phyloP scores from a whole-genome alignment of 2,329 filamentous ascomycete species.

The Penicillium hesseltinei region DNA sequence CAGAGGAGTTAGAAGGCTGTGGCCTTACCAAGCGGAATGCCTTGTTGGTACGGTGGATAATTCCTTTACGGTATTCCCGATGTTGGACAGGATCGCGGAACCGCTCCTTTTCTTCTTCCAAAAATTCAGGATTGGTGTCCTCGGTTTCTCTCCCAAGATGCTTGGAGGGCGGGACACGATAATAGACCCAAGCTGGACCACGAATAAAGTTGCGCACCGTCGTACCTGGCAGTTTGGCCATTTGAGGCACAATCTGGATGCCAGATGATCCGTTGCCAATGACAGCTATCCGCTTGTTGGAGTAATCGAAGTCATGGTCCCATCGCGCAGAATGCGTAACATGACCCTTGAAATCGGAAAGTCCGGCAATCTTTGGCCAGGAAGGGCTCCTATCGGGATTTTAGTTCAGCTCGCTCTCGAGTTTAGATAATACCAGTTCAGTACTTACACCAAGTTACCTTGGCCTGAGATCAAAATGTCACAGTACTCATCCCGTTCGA shows the following conservation, averaged over 20 bases:
- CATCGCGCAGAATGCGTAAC: slow-evolving; percentile 29
- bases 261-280: slow-evolving; percentile 36
- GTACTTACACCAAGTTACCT: slow-evolving; percentile 29
- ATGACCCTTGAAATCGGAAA: slow-evolving; percentile 26
- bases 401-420: background rate
- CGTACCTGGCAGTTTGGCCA: slow-evolving; percentile 22
- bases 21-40: background rate
- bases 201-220: slow-evolving; percentile 30
- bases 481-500: slow-evolving; percentile 17
- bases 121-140: slow-evolving; percentile 26
- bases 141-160: background rate
- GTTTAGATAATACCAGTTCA: background rate
- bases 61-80: background rate
- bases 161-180: slow-evolving; percentile 5
- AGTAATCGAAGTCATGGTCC: slow-evolving; percentile 26
- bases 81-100: background rate
- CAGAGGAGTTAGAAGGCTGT: too few species aligned
- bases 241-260: slow-evolving; percentile 33
- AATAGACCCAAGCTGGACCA: slow-evolving; percentile 30
- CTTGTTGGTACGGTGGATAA: slow-evolving; percentile 1
- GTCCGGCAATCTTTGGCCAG: slow-evolving; percentile 28
- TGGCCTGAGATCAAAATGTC: slow-evolving; percentile 29
- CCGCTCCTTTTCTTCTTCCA: slow-evolving; percentile 22
- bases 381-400: background rate
- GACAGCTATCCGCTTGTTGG: slow-evolving; percentile 28